Base-by-base conservation (phyloP, 2,329 filamentous ascomycete species). In the Aaosphaeria arxii region DNA sequence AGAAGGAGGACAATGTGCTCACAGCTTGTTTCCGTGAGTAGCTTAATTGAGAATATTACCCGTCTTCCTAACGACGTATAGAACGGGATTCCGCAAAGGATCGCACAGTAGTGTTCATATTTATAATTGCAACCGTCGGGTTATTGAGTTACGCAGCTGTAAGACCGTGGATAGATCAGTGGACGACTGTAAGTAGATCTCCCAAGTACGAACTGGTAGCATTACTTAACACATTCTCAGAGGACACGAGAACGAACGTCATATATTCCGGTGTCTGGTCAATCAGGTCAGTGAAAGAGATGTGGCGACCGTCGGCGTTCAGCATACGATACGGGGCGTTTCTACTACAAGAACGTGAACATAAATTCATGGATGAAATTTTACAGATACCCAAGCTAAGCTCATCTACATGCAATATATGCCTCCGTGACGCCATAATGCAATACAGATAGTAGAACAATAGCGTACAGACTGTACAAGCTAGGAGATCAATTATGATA, bases 71-170 rank as follows among this genome's bases (percentile, higher is more conserved):
- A 58, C 41, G 13, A 32, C 9, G 17, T 54, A 7, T 49, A 82
- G 80, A 87, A 61, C 73, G 84, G 47, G 84, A 87, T 63, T 85
- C 82, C n/a, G 74, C 78, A 13, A 87, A 87, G 61, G 84, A 87
- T 56, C 75, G 85, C 62, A 77, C 80, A 1, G 81, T 87, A 3
- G 84, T 87, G 2, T 80, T 82, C 50, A 77, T 85, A 29, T 87
- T 87, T 61, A 84, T 87, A 39, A 71, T 83, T 50, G 80, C 82
- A 30, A 87, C 84, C 2, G 75, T 79, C 6, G 79, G 81, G 4
- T 62, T 87, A 53, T 67, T 87, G 53, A 71, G 73, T 2, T 87
- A 83, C 76, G 84, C 84, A 2, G 74, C 75, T 5, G 62, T 83
- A 11, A 78, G 80, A 62, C 83, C 83, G 1, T 85, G 77, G 75